Evolutionary conservation across 75 land plant genomes (phyloP).

Genomic region (Larix kaempferi): DNA sequence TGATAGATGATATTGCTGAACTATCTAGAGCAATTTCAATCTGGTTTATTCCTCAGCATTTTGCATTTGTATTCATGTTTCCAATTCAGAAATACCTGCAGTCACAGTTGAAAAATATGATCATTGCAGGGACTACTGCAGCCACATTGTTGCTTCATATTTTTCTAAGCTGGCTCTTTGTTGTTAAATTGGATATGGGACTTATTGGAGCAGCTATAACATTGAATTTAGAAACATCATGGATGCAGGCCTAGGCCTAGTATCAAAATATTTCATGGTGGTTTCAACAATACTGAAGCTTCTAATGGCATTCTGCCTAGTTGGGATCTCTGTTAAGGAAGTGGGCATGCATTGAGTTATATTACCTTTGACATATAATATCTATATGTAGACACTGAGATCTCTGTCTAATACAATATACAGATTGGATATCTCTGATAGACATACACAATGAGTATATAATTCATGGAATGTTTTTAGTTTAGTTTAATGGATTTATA

Average conservation of each 20-base stretch:
- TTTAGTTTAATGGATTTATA: not conserved
- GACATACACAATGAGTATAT: no score
- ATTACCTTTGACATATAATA: not conserved
- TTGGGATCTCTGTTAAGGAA: conserved; percentile 2
- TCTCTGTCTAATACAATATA: not conserved
- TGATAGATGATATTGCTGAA: no score
- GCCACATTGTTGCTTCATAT: no score
- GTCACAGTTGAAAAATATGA: no score
- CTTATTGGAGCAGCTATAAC: no score
- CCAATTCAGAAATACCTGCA: no score
- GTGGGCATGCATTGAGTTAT: not conserved
- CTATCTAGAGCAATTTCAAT: no score
- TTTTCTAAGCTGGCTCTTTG: no score
- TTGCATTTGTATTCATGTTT: no score
- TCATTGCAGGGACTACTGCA: no score
- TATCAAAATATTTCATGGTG: not conserved
- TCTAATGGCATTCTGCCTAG: not conserved
- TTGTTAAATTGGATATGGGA: not conserved
- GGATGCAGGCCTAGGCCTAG: not conserved
- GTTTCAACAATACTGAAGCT: not conserved
- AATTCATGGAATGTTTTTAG: not conserved
- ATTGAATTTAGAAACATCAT: not conserved
- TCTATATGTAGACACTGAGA: not conserved
- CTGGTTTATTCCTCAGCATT: no score
- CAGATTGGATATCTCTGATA: not conserved